A percentile compares a stretch with the other conserved stretches of the same genome.
These are phyloP conservation scores for Irineochytrium annulatum DNA, from an alignment of 192 early-diverging fungal species.

Conservation along the genomic window DNA sequence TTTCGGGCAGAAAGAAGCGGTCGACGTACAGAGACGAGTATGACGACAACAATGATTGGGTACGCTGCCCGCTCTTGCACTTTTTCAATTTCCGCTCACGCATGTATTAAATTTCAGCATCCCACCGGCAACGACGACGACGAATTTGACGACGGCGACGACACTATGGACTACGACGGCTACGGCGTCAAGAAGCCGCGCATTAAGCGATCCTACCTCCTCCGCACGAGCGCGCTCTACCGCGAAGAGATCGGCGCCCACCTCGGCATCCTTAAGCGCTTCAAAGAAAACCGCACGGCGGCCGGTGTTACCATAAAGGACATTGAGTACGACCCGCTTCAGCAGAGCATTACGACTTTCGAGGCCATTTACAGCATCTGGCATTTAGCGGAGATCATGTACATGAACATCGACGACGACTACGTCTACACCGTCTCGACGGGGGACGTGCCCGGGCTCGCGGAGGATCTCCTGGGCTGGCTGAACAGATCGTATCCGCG, in stretches of 20 bases:
- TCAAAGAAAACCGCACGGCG: background rate
- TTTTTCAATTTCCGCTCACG: no score
- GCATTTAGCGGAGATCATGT: constrained; percentile 2
- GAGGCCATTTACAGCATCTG: constrained; percentile 2
- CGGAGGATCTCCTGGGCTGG: background rate
- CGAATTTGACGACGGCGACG: no score
- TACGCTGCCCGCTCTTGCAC: no score
- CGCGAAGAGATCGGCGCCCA: background rate
- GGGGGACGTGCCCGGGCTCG: background rate
- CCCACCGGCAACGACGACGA: no score
- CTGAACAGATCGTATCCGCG: background rate
- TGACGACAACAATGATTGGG: no score
- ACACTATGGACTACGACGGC: background rate
- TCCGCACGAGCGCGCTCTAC: background rate
- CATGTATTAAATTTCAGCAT: no score
- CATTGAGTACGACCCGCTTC: background rate
- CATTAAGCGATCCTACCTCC: background rate
- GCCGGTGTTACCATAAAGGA: background rate
- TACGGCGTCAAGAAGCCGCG: background rate
- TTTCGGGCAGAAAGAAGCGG: background rate
- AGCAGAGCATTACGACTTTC: background rate
- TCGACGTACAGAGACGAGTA: no score
- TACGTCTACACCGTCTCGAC: background rate
- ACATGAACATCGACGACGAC: background rate
- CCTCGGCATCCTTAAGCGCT: background rate